A percentile compares a stretch with the other conserved stretches of the same genome.
Conservation (phyloP, 345 rosid genomes). For the Triadica sebifera region DNA sequence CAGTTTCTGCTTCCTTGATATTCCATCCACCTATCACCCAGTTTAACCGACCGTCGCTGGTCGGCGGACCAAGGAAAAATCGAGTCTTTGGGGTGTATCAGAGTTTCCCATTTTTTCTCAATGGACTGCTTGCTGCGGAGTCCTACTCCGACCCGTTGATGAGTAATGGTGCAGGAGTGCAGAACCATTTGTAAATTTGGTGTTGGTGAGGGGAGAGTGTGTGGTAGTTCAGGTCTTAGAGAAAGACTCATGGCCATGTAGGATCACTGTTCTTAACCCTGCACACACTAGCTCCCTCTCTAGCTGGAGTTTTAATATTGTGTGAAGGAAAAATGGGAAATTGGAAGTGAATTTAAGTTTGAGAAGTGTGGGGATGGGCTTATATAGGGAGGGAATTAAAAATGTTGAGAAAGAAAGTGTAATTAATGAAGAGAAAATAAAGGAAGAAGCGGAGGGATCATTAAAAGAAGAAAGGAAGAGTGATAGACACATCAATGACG, state of each 20-base stretch:
- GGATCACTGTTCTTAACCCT: too few species aligned
- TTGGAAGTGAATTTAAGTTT: background rate
- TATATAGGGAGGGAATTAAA: slow-evolving; percentile 19
- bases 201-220: slow-evolving; percentile 14
- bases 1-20: slow-evolving; percentile 59
- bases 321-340: too few species aligned
- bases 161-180: slow-evolving; percentile 15
- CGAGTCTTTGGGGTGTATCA: background rate
- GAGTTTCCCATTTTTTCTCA: slow-evolving; percentile 7
- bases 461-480: background rate
- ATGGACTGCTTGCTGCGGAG: slow-evolving; percentile 3
- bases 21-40: slow-evolving; percentile 49
- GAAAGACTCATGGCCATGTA: slow-evolving; percentile 20
- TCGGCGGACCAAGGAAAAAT: background rate
- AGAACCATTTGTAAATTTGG: background rate
- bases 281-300: too few species aligned
- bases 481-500: too few species aligned
- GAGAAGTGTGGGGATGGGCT: background rate
- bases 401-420: background rate
- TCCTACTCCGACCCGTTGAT: slow-evolving; percentile 20
- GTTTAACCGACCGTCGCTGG: slow-evolving; percentile 14
- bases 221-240: slow-evolving; percentile 23
- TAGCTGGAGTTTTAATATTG: too few species aligned
- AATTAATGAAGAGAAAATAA: slow-evolving; percentile 7
- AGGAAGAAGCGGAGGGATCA: background rate